Evolutionary conservation across 768 basidiomycete species (phyloP).

Genomic region (Lactifluus subvellereus): DNA sequence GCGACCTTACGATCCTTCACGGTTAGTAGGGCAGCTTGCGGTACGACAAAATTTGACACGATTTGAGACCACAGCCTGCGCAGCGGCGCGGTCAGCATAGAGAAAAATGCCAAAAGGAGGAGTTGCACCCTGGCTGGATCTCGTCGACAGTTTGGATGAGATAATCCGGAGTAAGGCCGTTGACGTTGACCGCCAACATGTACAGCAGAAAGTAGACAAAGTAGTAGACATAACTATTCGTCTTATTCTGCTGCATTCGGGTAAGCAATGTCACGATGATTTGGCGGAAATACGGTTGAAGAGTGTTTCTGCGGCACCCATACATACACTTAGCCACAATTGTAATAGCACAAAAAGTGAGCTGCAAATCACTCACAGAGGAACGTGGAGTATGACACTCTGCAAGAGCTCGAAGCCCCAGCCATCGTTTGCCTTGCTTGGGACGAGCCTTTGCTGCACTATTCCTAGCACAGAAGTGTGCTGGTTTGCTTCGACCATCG

Average conservation of each 20-base stretch:
- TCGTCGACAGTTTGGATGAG: conserved; percentile 72
- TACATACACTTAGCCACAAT: background rate
- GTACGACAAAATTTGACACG: conserved; percentile 66
- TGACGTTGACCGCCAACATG: conserved; percentile 66
- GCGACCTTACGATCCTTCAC: conserved; percentile 82
- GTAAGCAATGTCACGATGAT: conserved; percentile 75
- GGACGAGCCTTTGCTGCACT: conserved; percentile 83
- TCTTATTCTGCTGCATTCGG: conserved; percentile 82
- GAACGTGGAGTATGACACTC: conserved; percentile 62
- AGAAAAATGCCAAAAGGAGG: background rate
- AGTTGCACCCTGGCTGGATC: conserved; percentile 74
- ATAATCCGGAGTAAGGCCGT: conserved; percentile 72
- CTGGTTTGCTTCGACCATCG: conserved; percentile 68
- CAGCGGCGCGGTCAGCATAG: background rate
- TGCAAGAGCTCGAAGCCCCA: conserved; percentile 91
- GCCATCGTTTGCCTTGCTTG: conserved; percentile 78
- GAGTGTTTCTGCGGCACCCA: conserved; percentile 41
- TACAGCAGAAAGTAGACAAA: conserved; percentile 77
- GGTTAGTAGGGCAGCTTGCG: conserved; percentile 75
- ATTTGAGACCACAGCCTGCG: conserved; percentile 75
- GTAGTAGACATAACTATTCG: conserved; percentile 78
- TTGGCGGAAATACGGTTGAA: conserved; percentile 70
- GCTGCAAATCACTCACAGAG: conserved; percentile 53
- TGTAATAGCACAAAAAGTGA: background rate
- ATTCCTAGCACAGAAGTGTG: conserved; percentile 78